These are phyloP conservation scores for Corylus americana DNA, from an alignment of 306 rosid genomes.

Conservation along the genomic window DNA sequence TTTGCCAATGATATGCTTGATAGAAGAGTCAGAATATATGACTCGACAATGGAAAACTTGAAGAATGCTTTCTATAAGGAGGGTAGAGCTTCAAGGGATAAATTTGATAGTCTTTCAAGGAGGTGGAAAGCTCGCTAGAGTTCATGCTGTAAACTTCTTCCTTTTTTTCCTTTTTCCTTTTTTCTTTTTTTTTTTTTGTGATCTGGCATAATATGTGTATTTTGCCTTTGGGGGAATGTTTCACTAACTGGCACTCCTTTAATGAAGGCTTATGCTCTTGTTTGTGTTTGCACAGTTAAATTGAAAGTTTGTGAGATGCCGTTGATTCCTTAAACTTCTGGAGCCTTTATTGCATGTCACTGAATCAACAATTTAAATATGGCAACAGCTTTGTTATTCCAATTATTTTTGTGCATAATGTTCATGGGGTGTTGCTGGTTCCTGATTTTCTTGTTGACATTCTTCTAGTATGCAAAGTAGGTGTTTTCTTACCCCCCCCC, in stretches of 20 bases:
- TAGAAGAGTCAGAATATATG: constrained; percentile 43
- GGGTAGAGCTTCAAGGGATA: constrained; percentile 57
- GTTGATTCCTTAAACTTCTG: no score
- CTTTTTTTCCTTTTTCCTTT: neutral
- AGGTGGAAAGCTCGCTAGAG: constrained; percentile 51
- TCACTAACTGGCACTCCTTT: neutral
- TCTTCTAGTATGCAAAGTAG: no score
- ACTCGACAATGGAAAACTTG: constrained; percentile 58
- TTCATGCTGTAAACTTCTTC: constrained; percentile 21
- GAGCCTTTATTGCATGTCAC: no score
- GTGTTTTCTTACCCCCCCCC: no score
- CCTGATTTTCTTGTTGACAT: no score
- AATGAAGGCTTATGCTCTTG: neutral
- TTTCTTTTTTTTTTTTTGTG: no score
- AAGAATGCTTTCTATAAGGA: constrained; percentile 53
- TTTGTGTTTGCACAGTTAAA: no score
- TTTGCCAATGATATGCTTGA: constrained; percentile 53
- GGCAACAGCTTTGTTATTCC: no score
- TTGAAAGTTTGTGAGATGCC: no score
- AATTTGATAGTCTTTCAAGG: constrained; percentile 47
- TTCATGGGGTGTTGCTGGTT: no score
- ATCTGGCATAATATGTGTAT: neutral
- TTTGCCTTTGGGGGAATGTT: neutral
- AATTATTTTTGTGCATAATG: no score
- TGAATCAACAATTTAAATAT: no score